Percentiles rank a stretch among this genome's conserved stretches.
These are phyloP conservation scores for Calonectria ilicicola DNA, from an alignment of 2,329 filamentous ascomycete species.

Conservation along the genomic window DNA sequence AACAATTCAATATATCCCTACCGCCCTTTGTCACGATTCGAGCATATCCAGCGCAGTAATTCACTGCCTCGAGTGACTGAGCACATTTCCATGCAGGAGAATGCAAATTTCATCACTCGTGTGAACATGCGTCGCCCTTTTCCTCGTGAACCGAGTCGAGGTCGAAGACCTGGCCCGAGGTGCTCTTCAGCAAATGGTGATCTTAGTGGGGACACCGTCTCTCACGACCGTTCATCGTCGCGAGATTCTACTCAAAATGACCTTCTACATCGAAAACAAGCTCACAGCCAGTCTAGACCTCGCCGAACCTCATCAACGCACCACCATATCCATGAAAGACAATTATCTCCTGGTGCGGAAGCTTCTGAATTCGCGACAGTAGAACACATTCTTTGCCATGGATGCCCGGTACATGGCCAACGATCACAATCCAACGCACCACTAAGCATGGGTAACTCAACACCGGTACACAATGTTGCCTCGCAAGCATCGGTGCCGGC, in stretches of 20 bases:
- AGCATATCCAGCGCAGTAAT: constrained; percentile 27
- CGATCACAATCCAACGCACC: constrained; percentile 9
- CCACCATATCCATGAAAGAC: not conserved
- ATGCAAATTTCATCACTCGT: not conserved
- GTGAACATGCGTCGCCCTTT: not conserved
- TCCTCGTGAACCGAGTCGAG: constrained; percentile 26
- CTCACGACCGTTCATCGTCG: constrained; percentile 19
- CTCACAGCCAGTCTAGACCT: not conserved
- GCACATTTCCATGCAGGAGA: not conserved
- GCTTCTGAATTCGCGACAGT: constrained; percentile 17
- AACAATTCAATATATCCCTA: not conserved
- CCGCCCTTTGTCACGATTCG: not conserved
- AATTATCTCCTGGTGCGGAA: not conserved
- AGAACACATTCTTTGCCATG: constrained; percentile 23
- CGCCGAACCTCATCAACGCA: not conserved
- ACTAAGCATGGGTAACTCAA: not conserved
- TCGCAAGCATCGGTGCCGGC: not conserved
- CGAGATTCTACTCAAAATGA: constrained; percentile 30
- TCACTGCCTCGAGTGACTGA: not conserved
- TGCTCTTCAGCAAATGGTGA: not conserved
- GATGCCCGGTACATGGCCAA: constrained; percentile 28
- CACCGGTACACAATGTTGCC: not conserved
- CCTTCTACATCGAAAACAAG: not conserved
- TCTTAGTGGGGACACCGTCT: not conserved
- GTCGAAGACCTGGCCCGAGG: constrained; percentile 26